Evolutionary conservation across 345 rosid species (phyloP).

Genomic region (Eutrema japonicum): DNA sequence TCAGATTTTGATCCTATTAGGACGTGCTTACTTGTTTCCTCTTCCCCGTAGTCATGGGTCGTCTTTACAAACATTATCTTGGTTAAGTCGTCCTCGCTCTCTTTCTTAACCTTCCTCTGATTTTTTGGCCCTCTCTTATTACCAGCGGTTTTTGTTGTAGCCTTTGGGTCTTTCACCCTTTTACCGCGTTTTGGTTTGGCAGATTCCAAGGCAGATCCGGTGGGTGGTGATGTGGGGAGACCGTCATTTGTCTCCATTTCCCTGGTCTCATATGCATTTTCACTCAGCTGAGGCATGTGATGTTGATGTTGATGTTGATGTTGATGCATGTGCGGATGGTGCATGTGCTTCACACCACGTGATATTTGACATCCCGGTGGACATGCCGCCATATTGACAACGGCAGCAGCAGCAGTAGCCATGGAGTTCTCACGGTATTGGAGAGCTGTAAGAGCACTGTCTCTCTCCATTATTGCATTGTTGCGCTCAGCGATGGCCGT

Average conservation of each 20-base stretch:
- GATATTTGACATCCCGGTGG: slow-evolving; percentile 81
- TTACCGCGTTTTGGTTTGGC: slow-evolving; percentile 70
- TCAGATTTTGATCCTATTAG: slow-evolving; percentile 64
- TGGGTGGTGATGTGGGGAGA: slow-evolving; percentile 55
- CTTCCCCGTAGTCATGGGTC: slow-evolving; percentile 59
- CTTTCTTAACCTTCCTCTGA: slow-evolving; percentile 76
- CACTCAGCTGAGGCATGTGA: slow-evolving; percentile 59
- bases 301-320: slow-evolving; percentile 68
- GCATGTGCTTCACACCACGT: slow-evolving; percentile 86
- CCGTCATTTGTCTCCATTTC: slow-evolving; percentile 62
- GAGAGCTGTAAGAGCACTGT: slow-evolving; percentile 77
- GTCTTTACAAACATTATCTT: slow-evolving; percentile 68
- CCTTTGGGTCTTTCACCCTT: slow-evolving; percentile 71
- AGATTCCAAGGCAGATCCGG: slow-evolving; percentile 52
- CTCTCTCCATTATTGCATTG: slow-evolving; percentile 84
- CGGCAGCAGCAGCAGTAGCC: slow-evolving; percentile 38
- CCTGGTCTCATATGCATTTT: slow-evolving; percentile 59
- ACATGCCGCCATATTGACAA: slow-evolving; percentile 57
- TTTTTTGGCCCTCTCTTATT: slow-evolving; percentile 70
- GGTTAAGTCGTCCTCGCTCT: slow-evolving; percentile 63
- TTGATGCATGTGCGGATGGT: slow-evolving; percentile 70
- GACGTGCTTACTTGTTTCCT: slow-evolving; percentile 52
- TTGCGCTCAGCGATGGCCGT: slow-evolving; percentile 93
- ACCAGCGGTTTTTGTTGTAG: slow-evolving; percentile 42
- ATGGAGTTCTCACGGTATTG: slow-evolving; percentile 86